Evolutionary conservation across 2,329 filamentous ascomycete genomes (phyloP).

Genomic region (Pseudogymnoascus sp.): DNA sequence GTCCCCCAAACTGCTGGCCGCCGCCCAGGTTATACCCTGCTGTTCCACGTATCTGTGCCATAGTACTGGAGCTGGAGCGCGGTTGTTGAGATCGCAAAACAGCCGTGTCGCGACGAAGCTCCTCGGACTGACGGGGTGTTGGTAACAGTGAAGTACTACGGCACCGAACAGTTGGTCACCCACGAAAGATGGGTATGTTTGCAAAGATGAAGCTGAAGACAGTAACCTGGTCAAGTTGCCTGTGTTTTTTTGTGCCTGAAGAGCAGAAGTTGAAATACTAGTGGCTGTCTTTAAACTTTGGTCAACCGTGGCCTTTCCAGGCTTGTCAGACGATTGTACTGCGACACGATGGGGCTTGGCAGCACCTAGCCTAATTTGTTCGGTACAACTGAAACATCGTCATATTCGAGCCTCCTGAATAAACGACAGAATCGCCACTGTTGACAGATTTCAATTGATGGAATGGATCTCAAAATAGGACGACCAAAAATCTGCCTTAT

Average conservation of each 20-base stretch:
- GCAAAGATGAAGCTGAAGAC: constrained; percentile 5
- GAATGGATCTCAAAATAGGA: neutral
- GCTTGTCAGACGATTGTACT: constrained; percentile 3
- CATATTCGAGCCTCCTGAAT: neutral
- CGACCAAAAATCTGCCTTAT: neutral
- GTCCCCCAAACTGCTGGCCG: constrained; percentile 29
- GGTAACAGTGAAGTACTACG: constrained; percentile 6
- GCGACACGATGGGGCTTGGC: neutral
- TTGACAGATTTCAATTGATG: neutral
- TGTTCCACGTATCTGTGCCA: constrained; percentile 54
- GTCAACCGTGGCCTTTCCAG: constrained; percentile 10
- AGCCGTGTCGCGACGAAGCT: constrained; percentile 4
- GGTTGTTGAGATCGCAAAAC: neutral
- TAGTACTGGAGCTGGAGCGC: constrained; percentile 23
- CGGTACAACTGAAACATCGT: constrained; percentile 8
- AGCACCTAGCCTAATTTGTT: constrained; percentile 5
- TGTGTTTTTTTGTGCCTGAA: neutral
- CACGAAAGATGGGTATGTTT: neutral
- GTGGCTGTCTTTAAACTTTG: constrained; percentile 10
- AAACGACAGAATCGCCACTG: constrained; percentile 1
- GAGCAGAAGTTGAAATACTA: constrained; percentile 7
- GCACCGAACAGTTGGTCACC: neutral
- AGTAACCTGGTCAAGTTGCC: neutral
- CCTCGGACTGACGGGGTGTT: neutral
- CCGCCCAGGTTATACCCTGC: constrained; percentile 32